Evolutionary conservation across 2,329 filamentous ascomycete genomes (phyloP).

Genomic region (Sporothrix schenckii): DNA sequence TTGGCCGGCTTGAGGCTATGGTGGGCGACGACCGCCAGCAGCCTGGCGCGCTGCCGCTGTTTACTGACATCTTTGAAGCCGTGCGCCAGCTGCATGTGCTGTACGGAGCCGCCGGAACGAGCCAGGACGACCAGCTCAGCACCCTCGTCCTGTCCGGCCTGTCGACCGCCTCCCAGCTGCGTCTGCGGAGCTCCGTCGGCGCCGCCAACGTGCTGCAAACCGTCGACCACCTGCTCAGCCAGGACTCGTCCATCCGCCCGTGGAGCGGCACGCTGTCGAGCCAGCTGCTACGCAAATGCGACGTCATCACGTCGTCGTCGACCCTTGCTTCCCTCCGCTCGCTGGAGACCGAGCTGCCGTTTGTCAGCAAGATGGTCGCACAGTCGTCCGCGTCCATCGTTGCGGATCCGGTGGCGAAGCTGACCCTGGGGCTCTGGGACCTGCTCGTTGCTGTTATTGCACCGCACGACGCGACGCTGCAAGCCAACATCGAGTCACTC

Average conservation of each 20-base stretch:
- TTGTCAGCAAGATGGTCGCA: slow-evolving; percentile 60
- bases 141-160: slow-evolving; percentile 52
- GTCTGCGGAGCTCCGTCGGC: slow-evolving; percentile 45
- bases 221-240: slow-evolving; percentile 51
- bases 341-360: slow-evolving; percentile 66
- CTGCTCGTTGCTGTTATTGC: slow-evolving; percentile 50
- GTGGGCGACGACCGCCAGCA: slow-evolving; percentile 49
- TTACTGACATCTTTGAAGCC: slow-evolving; percentile 59
- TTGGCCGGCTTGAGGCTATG: slow-evolving; percentile 54
- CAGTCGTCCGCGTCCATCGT: slow-evolving; percentile 54
- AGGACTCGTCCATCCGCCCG: slow-evolving; percentile 45
- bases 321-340: slow-evolving; percentile 63
- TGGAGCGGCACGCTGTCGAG: slow-evolving; percentile 54
- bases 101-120: slow-evolving; percentile 38
- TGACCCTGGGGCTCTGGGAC: slow-evolving; percentile 54
- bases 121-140: slow-evolving; percentile 28
- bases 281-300: slow-evolving; percentile 60
- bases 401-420: slow-evolving; percentile 53
- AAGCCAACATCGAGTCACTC: slow-evolving; percentile 37
- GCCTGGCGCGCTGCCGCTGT: slow-evolving; percentile 58
- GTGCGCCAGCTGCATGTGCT: slow-evolving; percentile 58
- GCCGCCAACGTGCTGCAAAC: slow-evolving; percentile 51
- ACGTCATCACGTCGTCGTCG: slow-evolving; percentile 54
- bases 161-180: slow-evolving; percentile 50
- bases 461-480: slow-evolving; percentile 41